These are phyloP conservation scores for Fraxinus americana DNA, from an alignment of 257 asterid species.

Conservation along the genomic window DNA sequence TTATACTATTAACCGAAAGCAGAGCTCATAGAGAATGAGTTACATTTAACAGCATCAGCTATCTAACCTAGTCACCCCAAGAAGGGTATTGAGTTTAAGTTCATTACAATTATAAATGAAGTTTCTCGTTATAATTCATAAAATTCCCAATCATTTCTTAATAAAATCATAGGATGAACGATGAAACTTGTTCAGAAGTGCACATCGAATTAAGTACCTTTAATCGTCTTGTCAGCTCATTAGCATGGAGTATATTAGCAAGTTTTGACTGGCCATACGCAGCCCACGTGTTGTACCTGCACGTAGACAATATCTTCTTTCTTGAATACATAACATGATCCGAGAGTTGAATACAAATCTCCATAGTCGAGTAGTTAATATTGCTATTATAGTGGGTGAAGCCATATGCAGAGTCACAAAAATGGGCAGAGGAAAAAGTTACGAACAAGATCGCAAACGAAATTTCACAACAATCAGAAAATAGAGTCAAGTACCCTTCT, in stretches of 20 bases:
- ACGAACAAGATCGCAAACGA: neutral
- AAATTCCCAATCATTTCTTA: neutral
- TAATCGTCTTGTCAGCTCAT: constrained; percentile 63
- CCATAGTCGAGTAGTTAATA: neutral
- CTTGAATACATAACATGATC: neutral
- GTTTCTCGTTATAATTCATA: neutral
- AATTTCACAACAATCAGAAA: constrained; percentile 9
- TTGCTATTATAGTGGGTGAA: neutral
- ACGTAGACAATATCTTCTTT: constrained; percentile 20
- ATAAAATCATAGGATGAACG: neutral
- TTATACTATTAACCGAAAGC: neutral
- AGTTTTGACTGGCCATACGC: constrained; percentile 95
- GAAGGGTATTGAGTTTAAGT: neutral
- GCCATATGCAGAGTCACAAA: neutral
- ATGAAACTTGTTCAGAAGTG: neutral
- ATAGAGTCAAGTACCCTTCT: constrained; percentile 42
- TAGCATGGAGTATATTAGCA: constrained; percentile 70
- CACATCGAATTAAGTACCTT: constrained; percentile 44
- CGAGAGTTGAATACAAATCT: neutral
- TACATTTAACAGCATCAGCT: neutral
- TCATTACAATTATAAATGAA: neutral
- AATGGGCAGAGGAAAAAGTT: neutral
- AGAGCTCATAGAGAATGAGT: neutral
- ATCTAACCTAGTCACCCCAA: neutral
- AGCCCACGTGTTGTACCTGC: constrained; percentile 51